Evolutionary conservation across 2,329 filamentous ascomycete genomes (phyloP), one percentile per base, ranked within the genome.

Genomic region (Aphanocladium album): DNA sequence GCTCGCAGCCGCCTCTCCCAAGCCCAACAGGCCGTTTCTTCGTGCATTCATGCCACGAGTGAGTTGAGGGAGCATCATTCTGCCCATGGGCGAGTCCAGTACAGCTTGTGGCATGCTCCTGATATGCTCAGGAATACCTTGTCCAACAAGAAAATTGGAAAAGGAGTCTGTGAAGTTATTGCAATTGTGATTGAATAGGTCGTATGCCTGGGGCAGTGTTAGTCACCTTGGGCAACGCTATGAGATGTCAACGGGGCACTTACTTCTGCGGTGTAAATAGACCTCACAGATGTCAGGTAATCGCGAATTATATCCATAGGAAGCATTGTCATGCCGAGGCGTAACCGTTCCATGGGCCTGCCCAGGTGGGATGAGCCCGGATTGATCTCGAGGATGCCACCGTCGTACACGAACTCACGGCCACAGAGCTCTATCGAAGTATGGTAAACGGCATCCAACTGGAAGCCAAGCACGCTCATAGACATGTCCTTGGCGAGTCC

Each of bases 151-250:
- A 64, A 98, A 98, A 73, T 90, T 95, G 64, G 91, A 80, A 66
- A 98, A 88, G 63, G 96, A 92, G 70, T 98, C 93, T 3, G 90
- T 91, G 74, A 98, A 99, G 74, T 97, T 97, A 77, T 98, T 99
- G 79, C 93, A 98, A 72, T 99, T 99, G 74, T 97, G 92, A 67
- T 77, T 90, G 72, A 84, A 96, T 5, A 97, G 78, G 70, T 97
- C 91, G 70, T 98, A 98, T 1, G 90, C 89, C 84, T 91, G 65
- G 19, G 9, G n/a, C 27, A 9, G 56, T 47, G 33, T 64, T 50
- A 60, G 30, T 16, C 14, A 25, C 27, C 6, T 25, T 39, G 9
- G 1, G 2, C 25, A 39, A 30, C 19, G n/a, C 8, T 14, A 6
- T 25, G 19, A 37, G 17, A 12, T 19, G 19, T 46, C 4, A 46